Conservation (phyloP, 1,284 basidiomycete genomes). For the Ceratobasidium theobromae region DNA sequence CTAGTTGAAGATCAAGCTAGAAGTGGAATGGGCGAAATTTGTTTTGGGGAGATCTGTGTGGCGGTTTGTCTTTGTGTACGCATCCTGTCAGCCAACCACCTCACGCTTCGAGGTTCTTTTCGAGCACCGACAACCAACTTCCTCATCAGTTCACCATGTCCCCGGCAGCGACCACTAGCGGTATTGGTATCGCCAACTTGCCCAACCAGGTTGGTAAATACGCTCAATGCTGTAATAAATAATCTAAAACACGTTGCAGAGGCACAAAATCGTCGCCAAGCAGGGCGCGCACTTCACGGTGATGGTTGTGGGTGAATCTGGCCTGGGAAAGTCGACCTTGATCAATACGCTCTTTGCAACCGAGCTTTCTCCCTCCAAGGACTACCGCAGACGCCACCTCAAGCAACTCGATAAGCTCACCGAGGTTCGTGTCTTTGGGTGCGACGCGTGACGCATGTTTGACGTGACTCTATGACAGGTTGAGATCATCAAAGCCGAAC, state of each 20-base stretch:
- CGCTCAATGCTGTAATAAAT: conserved; percentile 13
- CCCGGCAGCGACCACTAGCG: conserved; percentile 48
- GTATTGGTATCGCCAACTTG: conserved; percentile 89
- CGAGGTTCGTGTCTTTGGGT: conserved; percentile 54
- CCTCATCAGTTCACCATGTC: conserved; percentile 35
- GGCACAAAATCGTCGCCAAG: conserved; percentile 97
- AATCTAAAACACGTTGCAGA: conserved; percentile 49
- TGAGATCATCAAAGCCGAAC: conserved; percentile 94
- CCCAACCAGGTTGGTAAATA: conserved; percentile 92
- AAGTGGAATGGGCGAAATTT: too few species aligned
- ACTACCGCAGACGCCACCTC: conserved; percentile 86
- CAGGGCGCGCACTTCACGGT: conserved; percentile 97
- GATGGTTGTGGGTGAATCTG: conserved; percentile 99
- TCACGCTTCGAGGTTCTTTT: conserved; percentile 1
- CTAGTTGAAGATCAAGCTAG: neutral
- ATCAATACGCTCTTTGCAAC: conserved; percentile 99
- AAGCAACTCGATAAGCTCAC: conserved; percentile 99
- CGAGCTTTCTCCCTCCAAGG: conserved; percentile 89
- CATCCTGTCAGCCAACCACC: neutral
- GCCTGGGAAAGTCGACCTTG: conserved; percentile 91
- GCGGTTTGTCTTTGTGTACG: neutral
- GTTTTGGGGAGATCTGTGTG: too few species aligned
- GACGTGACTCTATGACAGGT: conserved; percentile 46
- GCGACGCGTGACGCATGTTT: neutral
- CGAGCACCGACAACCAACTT: conserved; percentile 7